Base-by-base conservation (phyloP, 352 stramenopile genomes). In the Phytophthora sp. region DNA sequence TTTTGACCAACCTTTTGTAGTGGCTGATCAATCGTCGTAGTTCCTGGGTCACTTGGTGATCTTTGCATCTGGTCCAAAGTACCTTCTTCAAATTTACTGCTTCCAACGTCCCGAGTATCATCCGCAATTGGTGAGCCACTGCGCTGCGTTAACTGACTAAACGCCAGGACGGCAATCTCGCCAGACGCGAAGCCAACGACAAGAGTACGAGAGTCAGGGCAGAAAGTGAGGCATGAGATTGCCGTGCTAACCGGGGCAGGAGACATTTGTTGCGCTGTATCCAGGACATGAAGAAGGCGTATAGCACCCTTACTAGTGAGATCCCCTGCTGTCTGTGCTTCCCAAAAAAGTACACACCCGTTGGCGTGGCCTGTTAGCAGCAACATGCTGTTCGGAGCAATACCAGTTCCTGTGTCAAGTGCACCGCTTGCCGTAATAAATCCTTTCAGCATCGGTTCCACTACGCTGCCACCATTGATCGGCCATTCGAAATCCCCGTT, bases 401-500 rank as follows among this genome's bases (percentile, higher is more conserved):
- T 34, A 70, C 55, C 45, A 48, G 61, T 50, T 41, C 62, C 69
- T 11, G 56, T 56, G 8, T 56, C 41, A 18, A 74, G 38, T 0
- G 42, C 63, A 8, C 42, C 64, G 42, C 67, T 68, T 24, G 72
- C 59, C 4, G 65, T 46, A 6, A 87, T 38, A 32, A 89, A 89
- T 3, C 69, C 57, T 37, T 87, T 81, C 20, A 88, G 45, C 46
- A 85, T 55, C 1, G 85, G 79, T 34, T 92, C 76, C 2, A 78
- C 31, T 21, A 88, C 45, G 23, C 63, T 84, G 7, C 83, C 83
- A 1, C 85, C 85, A n/a, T 83, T 88, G 37, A 92, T 73, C 1
- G 85, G 85, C 79, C 79, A 91, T 20, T 87, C 78, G 70, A 87
- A 90, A n/a, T 88, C 80, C 9, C 77, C 71, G 17, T 45, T 72